Evolutionary conservation across 2,329 filamentous ascomycete species (phyloP), one percentile per base, ranked within the genome.

Genomic region (Metarhizium rileyi): DNA sequence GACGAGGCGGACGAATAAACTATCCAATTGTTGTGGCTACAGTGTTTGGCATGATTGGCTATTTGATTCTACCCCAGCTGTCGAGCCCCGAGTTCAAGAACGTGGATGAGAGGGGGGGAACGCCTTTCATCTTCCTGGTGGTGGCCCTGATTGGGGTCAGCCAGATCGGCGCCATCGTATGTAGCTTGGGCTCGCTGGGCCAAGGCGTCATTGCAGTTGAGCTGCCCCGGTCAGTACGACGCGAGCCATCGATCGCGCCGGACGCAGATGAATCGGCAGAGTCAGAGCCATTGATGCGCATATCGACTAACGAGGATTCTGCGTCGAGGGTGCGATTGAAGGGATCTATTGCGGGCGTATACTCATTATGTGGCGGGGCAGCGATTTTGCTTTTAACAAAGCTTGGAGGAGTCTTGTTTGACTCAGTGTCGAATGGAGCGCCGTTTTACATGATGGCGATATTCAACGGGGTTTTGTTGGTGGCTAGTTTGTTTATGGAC

Each of bases 141-240:
- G 88, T 90, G 40, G 80, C 84, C 0, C 69, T 95, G 18, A 81
- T 97, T 36, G 93, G 93, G 14, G 80, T 95, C 61, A 94, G 88
- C 60, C 93, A 98, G 67, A 97, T 98, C 53, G 93, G 91, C 2
- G 86, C 90, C 10, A 97, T 98, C 52, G 93, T 98, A 1, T 96
- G 90, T 69, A 95, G 88, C 55, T 77, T 98, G n/a, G 90, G 87
- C 1, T 81, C 93, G 1, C 76, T 98, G 3, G 89, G 89, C 35
- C 81, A 82, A 16, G 90, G 90, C 4, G 84, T 97, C 22, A 73
- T 94, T 22, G 70, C 72, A 5, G 71, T 69, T 2, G 75, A 78
- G 44, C 56, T 70, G 4, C 61, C 62, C 12, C 58, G 58, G 27
- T 56, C 57, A 1, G 56, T 42, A 36, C 58, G 49, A 50, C 53